Percentiles rank a stretch among this genome's conserved stretches.
phyloP scores from a whole-genome alignment of 2,329 filamentous ascomycete genomes.

The Gaeumannomyces tritici region DNA sequence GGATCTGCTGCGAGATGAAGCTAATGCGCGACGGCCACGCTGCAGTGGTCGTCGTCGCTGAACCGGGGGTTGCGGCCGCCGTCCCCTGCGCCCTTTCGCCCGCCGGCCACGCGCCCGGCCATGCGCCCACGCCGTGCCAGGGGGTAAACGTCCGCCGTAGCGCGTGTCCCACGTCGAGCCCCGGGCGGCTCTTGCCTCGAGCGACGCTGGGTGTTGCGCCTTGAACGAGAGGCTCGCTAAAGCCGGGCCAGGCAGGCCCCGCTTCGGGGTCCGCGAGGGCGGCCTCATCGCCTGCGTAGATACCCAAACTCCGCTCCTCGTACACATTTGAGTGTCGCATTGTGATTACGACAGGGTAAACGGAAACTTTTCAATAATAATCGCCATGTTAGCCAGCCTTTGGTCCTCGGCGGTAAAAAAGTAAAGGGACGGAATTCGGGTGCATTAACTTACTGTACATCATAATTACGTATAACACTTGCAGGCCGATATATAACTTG shows the following conservation, averaged over 20 bases:
- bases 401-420: too few species aligned
- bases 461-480: slow-evolving; percentile 52
- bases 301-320: slow-evolving; percentile 57
- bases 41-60: too few species aligned
- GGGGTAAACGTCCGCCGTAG: slow-evolving; percentile 25
- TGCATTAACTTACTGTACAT: slow-evolving; percentile 45
- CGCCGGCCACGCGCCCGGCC: too few species aligned
- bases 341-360: slow-evolving; percentile 52
- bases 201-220: background rate
- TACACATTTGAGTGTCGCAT: slow-evolving; percentile 65
- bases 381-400: too few species aligned
- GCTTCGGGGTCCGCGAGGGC: slow-evolving; percentile 1
- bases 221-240: background rate
- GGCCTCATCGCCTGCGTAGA: slow-evolving; percentile 32
- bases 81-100: slow-evolving; percentile 6
- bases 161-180: slow-evolving; percentile 21
- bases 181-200: slow-evolving; percentile 1
- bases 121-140: slow-evolving; percentile 31
- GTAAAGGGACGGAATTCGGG: slow-evolving; percentile 21
- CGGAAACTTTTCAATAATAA: slow-evolving; percentile 28
- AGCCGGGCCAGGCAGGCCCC: too few species aligned
- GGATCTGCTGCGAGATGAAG: slow-evolving; percentile 45
- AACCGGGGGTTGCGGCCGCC: background rate
- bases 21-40: slow-evolving; percentile 29
- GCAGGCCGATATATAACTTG: slow-evolving; percentile 44